phyloP scores from a whole-genome alignment of 179 eudicot genomes.

The Sideroxylon spinosum region DNA sequence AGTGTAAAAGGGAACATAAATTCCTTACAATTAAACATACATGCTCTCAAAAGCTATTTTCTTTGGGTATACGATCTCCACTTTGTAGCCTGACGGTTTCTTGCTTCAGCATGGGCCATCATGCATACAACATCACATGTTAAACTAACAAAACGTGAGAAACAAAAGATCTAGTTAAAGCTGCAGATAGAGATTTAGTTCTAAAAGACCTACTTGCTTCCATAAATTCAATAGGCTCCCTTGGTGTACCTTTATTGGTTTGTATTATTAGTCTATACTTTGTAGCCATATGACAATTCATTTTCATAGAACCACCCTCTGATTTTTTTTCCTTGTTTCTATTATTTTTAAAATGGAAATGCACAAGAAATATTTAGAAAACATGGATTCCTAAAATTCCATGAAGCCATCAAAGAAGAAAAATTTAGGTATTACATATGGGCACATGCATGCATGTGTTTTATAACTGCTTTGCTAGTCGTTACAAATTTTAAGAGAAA shows the following conservation, averaged over 20 bases:
- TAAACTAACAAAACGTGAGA: not conserved
- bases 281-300: slow-evolving; percentile 21
- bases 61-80: slow-evolving; percentile 27
- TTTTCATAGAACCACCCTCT: slow-evolving; percentile 23
- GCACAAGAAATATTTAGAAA: not conserved
- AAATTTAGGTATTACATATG: not conserved
- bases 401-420: not conserved
- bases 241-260: slow-evolving; percentile 27
- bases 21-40: not conserved
- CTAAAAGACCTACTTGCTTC: slow-evolving; percentile 40
- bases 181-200: slow-evolving; percentile 8
- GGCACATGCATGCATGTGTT: too few species aligned
- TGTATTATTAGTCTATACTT: slow-evolving; percentile 28
- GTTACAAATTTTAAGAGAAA: too few species aligned
- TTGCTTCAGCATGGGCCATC: slow-evolving; percentile 38
- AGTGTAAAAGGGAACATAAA: not conserved
- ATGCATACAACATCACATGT: slow-evolving; percentile 6
- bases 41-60: slow-evolving; percentile 29
- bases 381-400: not conserved
- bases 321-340: slow-evolving; percentile 24
- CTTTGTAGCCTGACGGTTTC: slow-evolving; percentile 33
- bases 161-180: slow-evolving; percentile 1
- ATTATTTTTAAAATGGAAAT: slow-evolving; percentile 13
- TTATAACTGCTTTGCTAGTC: too few species aligned
- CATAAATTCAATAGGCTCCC: slow-evolving; percentile 28